Base-by-base conservation (phyloP, 148 eudicot species). In the Fagopyrum tataricum region DNA sequence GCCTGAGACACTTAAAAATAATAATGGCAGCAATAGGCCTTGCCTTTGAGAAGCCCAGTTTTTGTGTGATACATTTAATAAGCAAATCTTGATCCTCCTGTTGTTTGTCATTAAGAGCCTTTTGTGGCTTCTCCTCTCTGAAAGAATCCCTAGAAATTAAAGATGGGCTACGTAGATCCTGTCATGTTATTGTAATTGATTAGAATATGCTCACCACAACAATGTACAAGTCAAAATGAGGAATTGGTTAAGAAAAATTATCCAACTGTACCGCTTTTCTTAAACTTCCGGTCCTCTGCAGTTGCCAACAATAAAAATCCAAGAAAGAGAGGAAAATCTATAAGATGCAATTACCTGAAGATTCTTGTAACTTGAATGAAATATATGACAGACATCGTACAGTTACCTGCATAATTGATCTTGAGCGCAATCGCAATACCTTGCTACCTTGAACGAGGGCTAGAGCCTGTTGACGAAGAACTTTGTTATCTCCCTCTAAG, bases 41-140 rank as follows among this genome's bases (percentile, higher is more conserved):
- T 26, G 83, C 97, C 81, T 75, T 90, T 46, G 87, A 79, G 74
- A 92, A 90, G 53, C 93, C 93, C 68, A 92, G 88, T 67, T 83
- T 90, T 79, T 90, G 90, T 37, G 93, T 87, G 52, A 92, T 78
- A 80, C 96, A 92, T 58, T 89, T 86, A 74, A 88, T 88, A 76
- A 90, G 90, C 87, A 92, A 82, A 70, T 92, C 93, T 76, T 92
- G 96, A 77, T 88, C 82, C 84, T 91, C 95, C 73, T 87, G 93
- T 77, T 88, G 97, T 76, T 89, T 89, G 31, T 91, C 97, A 71
- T 91, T 90, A n/a, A 91, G 90, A 72, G 95, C 88, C 47, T 82
- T 91, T 81, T 91, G 92, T 76, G 90, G 90, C 74, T 89, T 85
- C 67, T 88, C 97, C 71, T 91, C 97, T 74, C 87, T 90, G 0